Evolutionary conservation across 2,329 filamentous ascomycete genomes (phyloP), one percentile per base, ranked within the genome.

Genomic region (Didymella sp.): DNA sequence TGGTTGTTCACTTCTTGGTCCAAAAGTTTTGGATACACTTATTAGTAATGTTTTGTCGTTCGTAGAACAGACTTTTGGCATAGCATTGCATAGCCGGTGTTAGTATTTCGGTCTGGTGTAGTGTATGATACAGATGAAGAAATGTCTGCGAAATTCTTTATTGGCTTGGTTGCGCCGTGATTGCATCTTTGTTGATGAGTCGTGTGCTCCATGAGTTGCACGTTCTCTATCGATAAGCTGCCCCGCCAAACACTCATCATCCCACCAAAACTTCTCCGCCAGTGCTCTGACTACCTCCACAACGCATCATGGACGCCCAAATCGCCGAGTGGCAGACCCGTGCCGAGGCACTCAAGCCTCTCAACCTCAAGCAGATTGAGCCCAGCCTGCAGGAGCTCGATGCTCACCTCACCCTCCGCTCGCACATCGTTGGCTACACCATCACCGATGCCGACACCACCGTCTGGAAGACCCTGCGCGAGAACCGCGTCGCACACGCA

Each of bases 301-400:
- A 46, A 17, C 21, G 40, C 22, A 31, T 28, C 41, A 76, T 76
- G 74, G 73, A 73, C 41, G 69, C 72, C 42, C 71, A 73, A 58
- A 74, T 82, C 60, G 73, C 81, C 54, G 82, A 86, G 68, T 87
- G 85, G 85, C 74, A 86, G 59, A 76, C 78, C 35, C 82, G 85
- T 56, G 76, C 84, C 31, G 76, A 81, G 43, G 76, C 78, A 17
- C 76, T 87, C 53, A 79, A 81, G 59, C 76, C 82, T 35, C 78
- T 85, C 51, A 91, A 96, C 77, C 95, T 96, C 80, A 96, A 95
- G 79, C 82, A 88, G 56, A 87, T 93, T 63, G 91, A 95, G 73
- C 84, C 86, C 24, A 83, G 87, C 57, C 84, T 96, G 52, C 82
- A 85, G 68, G 87, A 90, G 66, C 87, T 97, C 60, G 92, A 97